A percentile compares a stretch with the other conserved stretches of the same genome.
These are phyloP conservation scores for Magnusiomyces fungicola DNA, from an alignment of 1,139 yeast species.

Conservation along the genomic window DNA sequence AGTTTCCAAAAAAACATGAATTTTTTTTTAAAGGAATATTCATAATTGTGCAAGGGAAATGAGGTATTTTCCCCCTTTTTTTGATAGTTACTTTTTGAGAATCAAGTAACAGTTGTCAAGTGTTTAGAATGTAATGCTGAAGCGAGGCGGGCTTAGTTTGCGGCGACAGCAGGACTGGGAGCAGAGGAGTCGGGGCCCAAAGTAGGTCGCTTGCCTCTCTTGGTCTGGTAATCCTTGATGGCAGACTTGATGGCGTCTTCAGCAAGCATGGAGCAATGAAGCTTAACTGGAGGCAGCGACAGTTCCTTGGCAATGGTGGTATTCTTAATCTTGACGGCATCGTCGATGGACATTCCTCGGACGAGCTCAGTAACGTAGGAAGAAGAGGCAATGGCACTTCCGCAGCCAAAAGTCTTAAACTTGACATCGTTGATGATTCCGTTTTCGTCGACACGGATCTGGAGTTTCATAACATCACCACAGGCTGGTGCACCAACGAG, in stretches of 20 bases:
- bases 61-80: too few relatives aligned
- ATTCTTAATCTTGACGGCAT: slow-evolving; percentile 84
- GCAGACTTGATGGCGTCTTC: slow-evolving; percentile 98
- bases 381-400: slow-evolving; percentile 93
- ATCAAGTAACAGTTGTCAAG: too few relatives aligned
- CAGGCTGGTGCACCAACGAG: slow-evolving; percentile 97
- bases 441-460: slow-evolving; percentile 84
- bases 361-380: slow-evolving; percentile 93
- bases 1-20: too few relatives aligned
- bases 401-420: slow-evolving; percentile 98
- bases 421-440: slow-evolving; percentile 92
- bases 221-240: slow-evolving; percentile 84
- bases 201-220: slow-evolving; percentile 36
- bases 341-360: slow-evolving; percentile 90
- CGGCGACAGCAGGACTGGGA: slow-evolving; percentile 1
- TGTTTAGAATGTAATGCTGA: too few relatives aligned
- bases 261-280: slow-evolving; percentile 97
- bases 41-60: too few relatives aligned
- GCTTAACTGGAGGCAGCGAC: slow-evolving; percentile 91
- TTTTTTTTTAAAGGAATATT: too few relatives aligned
- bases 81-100: too few relatives aligned
- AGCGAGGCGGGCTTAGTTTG: too few relatives aligned
- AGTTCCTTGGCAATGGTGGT: slow-evolving; percentile 90
- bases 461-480: slow-evolving; percentile 98
- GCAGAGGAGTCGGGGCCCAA: slow-evolving; percentile 27